These are phyloP conservation scores for Crithidia thermophila DNA, from an alignment of 208 protist species.

Conservation along the genomic window DNA sequence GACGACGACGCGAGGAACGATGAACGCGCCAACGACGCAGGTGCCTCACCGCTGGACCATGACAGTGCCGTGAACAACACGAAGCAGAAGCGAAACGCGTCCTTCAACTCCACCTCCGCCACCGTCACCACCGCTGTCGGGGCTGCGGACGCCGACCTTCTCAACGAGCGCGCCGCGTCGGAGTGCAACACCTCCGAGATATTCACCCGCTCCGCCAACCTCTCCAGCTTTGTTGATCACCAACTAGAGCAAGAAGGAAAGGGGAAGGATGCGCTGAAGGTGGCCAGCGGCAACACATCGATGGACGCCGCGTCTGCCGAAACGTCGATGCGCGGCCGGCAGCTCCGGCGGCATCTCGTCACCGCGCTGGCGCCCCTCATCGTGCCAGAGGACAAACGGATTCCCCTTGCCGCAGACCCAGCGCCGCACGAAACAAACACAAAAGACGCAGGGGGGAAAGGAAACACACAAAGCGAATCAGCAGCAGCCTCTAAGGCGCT, in stretches of 20 bases:
- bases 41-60: too few relatives aligned
- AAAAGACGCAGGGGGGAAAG: too few relatives aligned
- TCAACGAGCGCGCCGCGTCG: background rate
- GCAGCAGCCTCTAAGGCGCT: too few relatives aligned
- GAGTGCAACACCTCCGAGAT: background rate
- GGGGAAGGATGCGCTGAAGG: too few relatives aligned
- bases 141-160: background rate
- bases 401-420: background rate
- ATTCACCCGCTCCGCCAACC: background rate
- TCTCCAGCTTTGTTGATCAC: background rate
- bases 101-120: background rate
- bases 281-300: background rate
- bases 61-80: too few relatives aligned
- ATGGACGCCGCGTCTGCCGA: background rate
- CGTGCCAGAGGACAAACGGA: background rate
- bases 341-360: constrained; percentile 14
- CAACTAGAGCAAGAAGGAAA: background rate
- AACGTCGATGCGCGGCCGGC: constrained; percentile 7
- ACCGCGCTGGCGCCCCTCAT: constrained; percentile 14
- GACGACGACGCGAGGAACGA: too few relatives aligned
- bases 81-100: too few relatives aligned
- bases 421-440: too few relatives aligned
- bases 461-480: too few relatives aligned
- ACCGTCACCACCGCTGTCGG: background rate
- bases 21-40: background rate